Evolutionary conservation across 257 asterid genomes (phyloP).

Genomic region (Prunella vulgaris): DNA sequence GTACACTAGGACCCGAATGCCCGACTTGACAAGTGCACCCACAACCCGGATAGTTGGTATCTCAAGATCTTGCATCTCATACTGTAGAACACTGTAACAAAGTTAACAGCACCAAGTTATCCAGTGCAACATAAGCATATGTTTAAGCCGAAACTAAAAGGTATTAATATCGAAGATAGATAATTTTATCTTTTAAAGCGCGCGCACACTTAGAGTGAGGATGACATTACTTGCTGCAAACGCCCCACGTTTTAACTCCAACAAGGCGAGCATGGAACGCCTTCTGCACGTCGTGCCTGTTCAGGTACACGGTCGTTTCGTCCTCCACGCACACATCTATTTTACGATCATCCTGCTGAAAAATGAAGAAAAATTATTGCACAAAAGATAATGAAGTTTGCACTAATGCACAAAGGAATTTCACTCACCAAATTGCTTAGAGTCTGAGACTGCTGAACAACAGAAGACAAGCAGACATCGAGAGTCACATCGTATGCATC

Average conservation of each 20-base stretch:
- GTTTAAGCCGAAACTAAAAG: too few species aligned
- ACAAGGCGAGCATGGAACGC: slow-evolving; percentile 77
- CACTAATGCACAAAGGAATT: neutral
- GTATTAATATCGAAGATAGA: too few species aligned
- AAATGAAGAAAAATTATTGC: neutral
- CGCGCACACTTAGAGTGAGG: neutral
- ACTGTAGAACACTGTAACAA: slow-evolving; percentile 33
- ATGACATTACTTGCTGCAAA: slow-evolving; percentile 61
- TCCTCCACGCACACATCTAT: slow-evolving; percentile 62
- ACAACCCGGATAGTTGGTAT: slow-evolving; percentile 38
- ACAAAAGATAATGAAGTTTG: neutral
- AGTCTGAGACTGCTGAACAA: slow-evolving; percentile 42
- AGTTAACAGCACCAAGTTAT: neutral
- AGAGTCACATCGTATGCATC: slow-evolving; percentile 61
- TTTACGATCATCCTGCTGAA: slow-evolving; percentile 47
- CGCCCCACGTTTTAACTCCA: slow-evolving; percentile 54
- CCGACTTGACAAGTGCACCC: slow-evolving; percentile 34
- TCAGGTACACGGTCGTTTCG: slow-evolving; percentile 53
- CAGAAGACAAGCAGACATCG: slow-evolving; percentile 69
- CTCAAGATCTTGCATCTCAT: slow-evolving; percentile 42
- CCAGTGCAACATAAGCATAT: too few species aligned
- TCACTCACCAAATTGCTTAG: slow-evolving; percentile 43
- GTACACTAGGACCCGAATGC: slow-evolving; percentile 45
- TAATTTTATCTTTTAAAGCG: too few species aligned
- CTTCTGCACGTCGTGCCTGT: slow-evolving; percentile 63